Evolutionary conservation across 495 filamentous ascomycete genomes (phyloP).

Genomic region (Bryoglossum gracile): DNA sequence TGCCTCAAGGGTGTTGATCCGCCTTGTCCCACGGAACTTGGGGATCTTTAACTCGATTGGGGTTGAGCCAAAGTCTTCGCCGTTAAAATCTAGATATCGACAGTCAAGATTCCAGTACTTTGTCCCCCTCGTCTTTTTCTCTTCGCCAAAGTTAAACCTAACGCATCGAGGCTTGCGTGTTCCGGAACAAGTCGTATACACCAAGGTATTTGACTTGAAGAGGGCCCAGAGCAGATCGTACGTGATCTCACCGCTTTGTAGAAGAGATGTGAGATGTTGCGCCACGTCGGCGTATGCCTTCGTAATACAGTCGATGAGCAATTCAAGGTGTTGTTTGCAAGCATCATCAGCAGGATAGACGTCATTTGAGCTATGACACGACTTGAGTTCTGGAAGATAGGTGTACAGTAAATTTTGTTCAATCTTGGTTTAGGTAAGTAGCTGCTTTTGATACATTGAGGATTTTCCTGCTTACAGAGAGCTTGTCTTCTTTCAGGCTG

Average conservation of each 20-base stretch:
- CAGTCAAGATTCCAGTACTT: conserved; percentile 9
- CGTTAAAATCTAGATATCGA: conserved; percentile 13
- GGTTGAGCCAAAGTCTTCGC: conserved; percentile 7
- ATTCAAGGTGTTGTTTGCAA: not conserved
- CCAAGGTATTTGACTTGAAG: conserved; percentile 34
- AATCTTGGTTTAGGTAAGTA: conserved; percentile 19
- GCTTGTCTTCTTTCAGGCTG: conserved; percentile 17
- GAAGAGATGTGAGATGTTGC: conserved; percentile 33
- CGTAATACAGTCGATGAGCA: conserved; percentile 34
- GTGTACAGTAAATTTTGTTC: conserved; percentile 29
- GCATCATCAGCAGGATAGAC: not conserved
- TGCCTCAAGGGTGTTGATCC: conserved; percentile 1
- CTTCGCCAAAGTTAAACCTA: conserved; percentile 7
- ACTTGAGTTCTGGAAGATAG: conserved; percentile 30
- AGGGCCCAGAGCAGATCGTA: conserved; percentile 42
- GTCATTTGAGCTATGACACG: conserved; percentile 1
- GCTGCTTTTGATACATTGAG: not conserved
- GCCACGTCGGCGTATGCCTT: conserved; percentile 30
- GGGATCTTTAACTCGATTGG: conserved; percentile 10
- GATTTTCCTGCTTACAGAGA: conserved; percentile 6
- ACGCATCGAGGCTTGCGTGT: conserved; percentile 7
- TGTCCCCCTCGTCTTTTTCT: not conserved
- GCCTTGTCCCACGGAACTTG: conserved; percentile 12
- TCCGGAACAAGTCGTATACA: conserved; percentile 38
- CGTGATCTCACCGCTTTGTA: conserved; percentile 35